A percentile compares a stretch with the other conserved stretches of the same genome.
These are phyloP conservation scores for Darksidea phi DNA, from an alignment of 495 filamentous ascomycete genomes.

Conservation along the genomic window DNA sequence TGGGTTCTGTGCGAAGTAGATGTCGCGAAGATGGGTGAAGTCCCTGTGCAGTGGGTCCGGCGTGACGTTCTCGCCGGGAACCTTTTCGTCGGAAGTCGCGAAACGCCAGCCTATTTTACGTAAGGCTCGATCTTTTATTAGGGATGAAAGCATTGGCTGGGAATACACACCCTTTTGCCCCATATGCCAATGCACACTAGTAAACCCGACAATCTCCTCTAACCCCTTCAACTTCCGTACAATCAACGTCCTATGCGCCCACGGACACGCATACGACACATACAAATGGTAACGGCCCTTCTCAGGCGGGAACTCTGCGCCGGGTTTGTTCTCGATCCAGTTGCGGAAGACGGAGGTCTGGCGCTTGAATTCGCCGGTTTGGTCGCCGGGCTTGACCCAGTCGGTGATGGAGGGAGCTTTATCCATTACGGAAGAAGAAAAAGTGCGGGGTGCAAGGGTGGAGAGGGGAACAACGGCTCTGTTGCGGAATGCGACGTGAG, in stretches of 20 bases:
- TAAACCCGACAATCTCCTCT: conserved; percentile 64
- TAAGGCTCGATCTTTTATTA: neutral
- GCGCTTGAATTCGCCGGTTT: conserved; percentile 84
- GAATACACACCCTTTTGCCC: conserved; percentile 53
- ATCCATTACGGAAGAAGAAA: conserved; percentile 10
- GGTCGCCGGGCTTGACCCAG: conserved; percentile 74
- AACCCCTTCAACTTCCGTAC: conserved; percentile 66
- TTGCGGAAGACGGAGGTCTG: conserved; percentile 48
- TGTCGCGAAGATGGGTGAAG: conserved; percentile 61
- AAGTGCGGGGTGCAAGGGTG: neutral
- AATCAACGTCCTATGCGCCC: conserved; percentile 67
- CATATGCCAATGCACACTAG: conserved; percentile 69
- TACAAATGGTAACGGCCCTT: conserved; percentile 70
- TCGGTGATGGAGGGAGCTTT: conserved; percentile 61
- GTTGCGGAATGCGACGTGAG: no score
- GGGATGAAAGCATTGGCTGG: no score
- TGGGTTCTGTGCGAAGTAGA: conserved; percentile 69
- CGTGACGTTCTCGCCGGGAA: conserved; percentile 52
- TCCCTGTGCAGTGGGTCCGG: conserved; percentile 64
- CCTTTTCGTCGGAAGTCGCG: conserved; percentile 40
- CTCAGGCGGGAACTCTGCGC: conserved; percentile 64
- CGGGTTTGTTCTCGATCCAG: conserved; percentile 52
- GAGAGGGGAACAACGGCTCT: no score
- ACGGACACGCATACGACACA: conserved; percentile 71
- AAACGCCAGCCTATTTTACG: conserved; percentile 44